Evolutionary conservation across 306 rosid genomes (phyloP).

Genomic region (Datisca glomerata): DNA sequence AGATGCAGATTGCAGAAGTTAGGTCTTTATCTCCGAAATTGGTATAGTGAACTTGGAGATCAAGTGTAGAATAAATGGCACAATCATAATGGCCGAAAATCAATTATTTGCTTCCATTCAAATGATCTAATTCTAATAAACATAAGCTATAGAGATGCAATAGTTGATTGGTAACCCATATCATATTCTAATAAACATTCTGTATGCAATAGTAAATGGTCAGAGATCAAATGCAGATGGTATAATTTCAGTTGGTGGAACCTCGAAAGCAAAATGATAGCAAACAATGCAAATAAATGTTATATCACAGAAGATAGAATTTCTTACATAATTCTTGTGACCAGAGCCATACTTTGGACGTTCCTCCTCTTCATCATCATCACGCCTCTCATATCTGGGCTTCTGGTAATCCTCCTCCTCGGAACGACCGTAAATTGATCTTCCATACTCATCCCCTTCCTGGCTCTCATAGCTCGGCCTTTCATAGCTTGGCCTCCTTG

Average conservation of each 20-base stretch:
- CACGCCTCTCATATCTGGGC: conserved; percentile 32
- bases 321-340: conserved; percentile 76
- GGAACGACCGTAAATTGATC: conserved; percentile 20
- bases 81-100: too few species aligned
- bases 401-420: conserved; percentile 31
- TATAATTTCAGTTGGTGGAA: not conserved
- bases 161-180: too few species aligned
- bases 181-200: too few species aligned
- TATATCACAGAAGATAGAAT: not conserved
- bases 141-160: too few species aligned
- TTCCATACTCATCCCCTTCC: conserved; percentile 16
- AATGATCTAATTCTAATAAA: too few species aligned
- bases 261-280: not conserved
- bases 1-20: too few species aligned
- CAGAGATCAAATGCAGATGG: not conserved
- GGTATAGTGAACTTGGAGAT: too few species aligned
- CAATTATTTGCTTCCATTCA: too few species aligned
- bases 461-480: conserved; percentile 10
- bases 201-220: too few species aligned
- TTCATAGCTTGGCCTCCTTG: conserved; percentile 29
- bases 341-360: conserved; percentile 28
- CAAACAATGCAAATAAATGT: not conserved
- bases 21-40: too few species aligned
- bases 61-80: too few species aligned
- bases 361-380: conserved; percentile 26